Base-by-base conservation (phyloP, 192 early-diverging fungal species). In the Phycomyces nitens region DNA sequence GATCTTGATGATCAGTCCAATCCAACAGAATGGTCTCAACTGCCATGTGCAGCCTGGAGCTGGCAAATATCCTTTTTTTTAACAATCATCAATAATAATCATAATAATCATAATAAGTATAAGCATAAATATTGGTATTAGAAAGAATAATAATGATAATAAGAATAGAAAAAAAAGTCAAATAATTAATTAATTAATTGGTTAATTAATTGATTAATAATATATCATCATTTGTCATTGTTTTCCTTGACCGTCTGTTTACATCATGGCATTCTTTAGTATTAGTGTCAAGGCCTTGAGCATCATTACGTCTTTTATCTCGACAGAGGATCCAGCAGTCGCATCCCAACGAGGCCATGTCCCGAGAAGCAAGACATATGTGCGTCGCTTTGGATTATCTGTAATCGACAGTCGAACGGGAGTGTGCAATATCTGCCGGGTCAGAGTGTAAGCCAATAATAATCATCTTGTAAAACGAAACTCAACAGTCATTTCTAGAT, bases 371-470 rank as follows among this genome's bases (percentile, higher is more conserved):
- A 56, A 64, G 39, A 70, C 62, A 21, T 75, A 75, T 58, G 60
- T 70, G 2, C 44, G 69, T 16, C 51, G 57, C 53, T 62, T 62
- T 41, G 73, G 73, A 16, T 29, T 64, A n/a, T 51, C 73, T n/a
- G 73, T 75, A 4, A 70, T 75, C 24, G 68, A 75, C 49, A 56
- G 58, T 23, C 52, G 56, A 44, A 65, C 67, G 10, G 50, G 68
- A 14, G 44, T 75, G 26, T 75, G 73, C 41, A 65, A 56, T 43
- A 75, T 75, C 24, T 75, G 73, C 59, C 38, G 73, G 26, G 47
- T 75, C 18, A 75, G 69, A 75, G 73, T 75, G 73, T 75, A 70
- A 58, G 71, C 24, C 42, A 66, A 58, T 10, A 26, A 9, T 40
- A 11, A 26, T 60, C 29, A 44, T 23, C 5, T 52, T 26, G 12